Evolutionary conservation across 768 basidiomycete species (phyloP).

Genomic region (Lactarius hatsudake): DNA sequence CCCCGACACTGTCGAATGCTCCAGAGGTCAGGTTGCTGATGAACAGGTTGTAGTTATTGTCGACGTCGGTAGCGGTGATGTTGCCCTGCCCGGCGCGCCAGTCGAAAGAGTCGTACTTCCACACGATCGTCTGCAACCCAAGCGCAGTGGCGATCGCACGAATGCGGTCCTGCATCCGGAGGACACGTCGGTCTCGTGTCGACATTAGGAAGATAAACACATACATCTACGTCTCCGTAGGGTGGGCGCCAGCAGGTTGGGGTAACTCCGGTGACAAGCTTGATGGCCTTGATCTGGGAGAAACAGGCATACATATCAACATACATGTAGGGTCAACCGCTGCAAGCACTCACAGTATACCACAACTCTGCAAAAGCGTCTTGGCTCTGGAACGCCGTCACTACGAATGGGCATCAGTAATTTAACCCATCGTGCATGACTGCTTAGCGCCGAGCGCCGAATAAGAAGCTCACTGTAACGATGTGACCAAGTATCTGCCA

Average conservation of each 20-base stretch:
- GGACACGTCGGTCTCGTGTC: neutral
- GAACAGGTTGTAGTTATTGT: slow-evolving; percentile 13
- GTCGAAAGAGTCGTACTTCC: slow-evolving; percentile 68
- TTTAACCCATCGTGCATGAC: neutral
- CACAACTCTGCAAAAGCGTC: slow-evolving; percentile 77
- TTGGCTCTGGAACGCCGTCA: slow-evolving; percentile 59
- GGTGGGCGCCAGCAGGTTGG: slow-evolving; percentile 63
- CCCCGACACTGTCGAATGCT: slow-evolving; percentile 35
- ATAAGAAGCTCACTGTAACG: slow-evolving; percentile 37
- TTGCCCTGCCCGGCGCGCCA: slow-evolving; percentile 44
- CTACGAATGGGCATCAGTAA: slow-evolving; percentile 32
- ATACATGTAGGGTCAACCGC: neutral
- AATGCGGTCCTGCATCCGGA: slow-evolving; percentile 50
- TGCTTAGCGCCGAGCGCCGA: neutral
- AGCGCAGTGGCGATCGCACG: slow-evolving; percentile 68
- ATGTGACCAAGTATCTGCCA: slow-evolving; percentile 50
- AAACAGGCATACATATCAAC: neutral
- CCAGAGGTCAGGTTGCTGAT: slow-evolving; percentile 19
- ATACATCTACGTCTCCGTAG: slow-evolving; percentile 59
- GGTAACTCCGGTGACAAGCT: slow-evolving; percentile 53
- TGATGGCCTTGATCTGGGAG: slow-evolving; percentile 49
- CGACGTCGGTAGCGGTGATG: slow-evolving; percentile 18
- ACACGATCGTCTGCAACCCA: slow-evolving; percentile 68
- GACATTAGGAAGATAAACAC: neutral
- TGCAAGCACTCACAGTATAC: slow-evolving; percentile 48